Evolutionary conservation across 2,329 filamentous ascomycete species (phyloP).

Genomic region (Harringtonia aguacate): DNA sequence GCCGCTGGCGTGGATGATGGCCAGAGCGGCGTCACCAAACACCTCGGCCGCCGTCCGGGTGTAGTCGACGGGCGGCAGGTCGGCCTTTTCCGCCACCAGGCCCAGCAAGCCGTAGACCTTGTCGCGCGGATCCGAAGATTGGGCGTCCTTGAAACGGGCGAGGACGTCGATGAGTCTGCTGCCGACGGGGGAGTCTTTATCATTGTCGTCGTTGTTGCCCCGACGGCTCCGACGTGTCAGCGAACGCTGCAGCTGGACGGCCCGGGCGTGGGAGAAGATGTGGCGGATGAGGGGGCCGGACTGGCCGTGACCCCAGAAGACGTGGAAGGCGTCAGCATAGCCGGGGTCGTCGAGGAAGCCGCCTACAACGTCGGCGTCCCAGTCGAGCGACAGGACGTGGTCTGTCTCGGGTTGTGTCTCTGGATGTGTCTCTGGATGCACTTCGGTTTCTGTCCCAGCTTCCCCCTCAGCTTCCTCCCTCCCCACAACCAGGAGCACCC

Average conservation of each 20-base stretch:
- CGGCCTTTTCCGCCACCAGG: conserved; percentile 1
- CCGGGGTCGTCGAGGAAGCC: conserved; percentile 1
- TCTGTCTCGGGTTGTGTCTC: background rate
- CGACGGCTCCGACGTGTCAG: background rate
- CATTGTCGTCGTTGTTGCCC: background rate
- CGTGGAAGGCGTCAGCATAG: conserved; percentile 3
- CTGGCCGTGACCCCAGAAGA: conserved; percentile 1
- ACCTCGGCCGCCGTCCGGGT: background rate
- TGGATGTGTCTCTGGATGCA: too few relatives aligned
- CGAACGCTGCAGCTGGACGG: conserved; percentile 1
- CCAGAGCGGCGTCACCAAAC: conserved; percentile 5
- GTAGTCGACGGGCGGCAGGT: conserved; percentile 4
- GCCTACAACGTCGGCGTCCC: conserved; percentile 4
- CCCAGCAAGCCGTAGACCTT: conserved; percentile 10
- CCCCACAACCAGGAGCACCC: conserved; percentile 1
- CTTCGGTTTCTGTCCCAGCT: background rate
- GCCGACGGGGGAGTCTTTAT: background rate
- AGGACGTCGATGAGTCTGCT: conserved; percentile 7
- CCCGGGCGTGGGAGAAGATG: conserved; percentile 1
- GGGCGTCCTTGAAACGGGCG: conserved; percentile 4
- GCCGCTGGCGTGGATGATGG: conserved; percentile 6
- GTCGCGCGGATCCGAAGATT: conserved; percentile 8
- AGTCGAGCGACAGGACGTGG: conserved; percentile 3
- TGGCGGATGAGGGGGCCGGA: background rate
- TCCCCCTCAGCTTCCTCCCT: background rate